Percentiles rank a stretch among this genome's conserved stretches.
phyloP scores from a whole-genome alignment of 1,284 basidiomycete species.

The Papiliotrema flavescens region DNA sequence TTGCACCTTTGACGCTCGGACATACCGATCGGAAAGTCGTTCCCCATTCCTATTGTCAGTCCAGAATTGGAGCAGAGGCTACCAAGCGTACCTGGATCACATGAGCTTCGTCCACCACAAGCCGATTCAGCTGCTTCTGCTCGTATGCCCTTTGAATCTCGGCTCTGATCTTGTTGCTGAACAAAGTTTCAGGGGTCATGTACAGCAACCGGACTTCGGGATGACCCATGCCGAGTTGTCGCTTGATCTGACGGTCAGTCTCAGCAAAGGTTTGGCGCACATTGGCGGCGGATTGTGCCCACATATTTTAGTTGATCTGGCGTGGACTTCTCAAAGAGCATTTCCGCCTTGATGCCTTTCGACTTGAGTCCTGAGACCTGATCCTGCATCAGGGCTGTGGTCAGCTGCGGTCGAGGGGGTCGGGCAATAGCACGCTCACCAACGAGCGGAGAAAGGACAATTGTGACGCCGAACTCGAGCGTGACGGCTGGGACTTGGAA shows the following conservation, averaged over 20 bases:
- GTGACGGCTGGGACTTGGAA: constrained; percentile 81
- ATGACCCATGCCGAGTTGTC: constrained; percentile 61
- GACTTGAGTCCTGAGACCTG: constrained; percentile 65
- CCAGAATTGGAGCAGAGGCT: not conserved
- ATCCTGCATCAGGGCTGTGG: constrained; percentile 74
- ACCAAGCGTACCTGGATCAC: constrained; percentile 67
- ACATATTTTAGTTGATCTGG: constrained; percentile 58
- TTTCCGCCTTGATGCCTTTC: constrained; percentile 59
- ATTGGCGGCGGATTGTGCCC: constrained; percentile 2
- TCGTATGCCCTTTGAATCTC: constrained; percentile 57
- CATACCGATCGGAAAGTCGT: constrained; percentile 63
- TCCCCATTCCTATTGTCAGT: constrained; percentile 67
- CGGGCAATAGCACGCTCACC: constrained; percentile 51
- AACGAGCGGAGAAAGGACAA: constrained; percentile 74
- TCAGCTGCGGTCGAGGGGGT: not conserved
- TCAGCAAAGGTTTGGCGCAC: not conserved
- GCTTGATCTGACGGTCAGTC: constrained; percentile 54
- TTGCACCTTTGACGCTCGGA: not conserved
- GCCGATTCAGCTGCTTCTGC: constrained; percentile 60
- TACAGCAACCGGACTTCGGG: constrained; percentile 68
- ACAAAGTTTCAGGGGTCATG: constrained; percentile 72
- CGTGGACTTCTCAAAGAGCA: constrained; percentile 65
- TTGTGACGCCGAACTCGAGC: constrained; percentile 65
- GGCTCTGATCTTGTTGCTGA: constrained; percentile 55
- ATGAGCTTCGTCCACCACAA: constrained; percentile 83